A percentile compares a stretch with the other conserved stretches of the same genome.
Conservation (phyloP, 2,329 filamentous ascomycete species). For the Paramyrothecium sp. region DNA sequence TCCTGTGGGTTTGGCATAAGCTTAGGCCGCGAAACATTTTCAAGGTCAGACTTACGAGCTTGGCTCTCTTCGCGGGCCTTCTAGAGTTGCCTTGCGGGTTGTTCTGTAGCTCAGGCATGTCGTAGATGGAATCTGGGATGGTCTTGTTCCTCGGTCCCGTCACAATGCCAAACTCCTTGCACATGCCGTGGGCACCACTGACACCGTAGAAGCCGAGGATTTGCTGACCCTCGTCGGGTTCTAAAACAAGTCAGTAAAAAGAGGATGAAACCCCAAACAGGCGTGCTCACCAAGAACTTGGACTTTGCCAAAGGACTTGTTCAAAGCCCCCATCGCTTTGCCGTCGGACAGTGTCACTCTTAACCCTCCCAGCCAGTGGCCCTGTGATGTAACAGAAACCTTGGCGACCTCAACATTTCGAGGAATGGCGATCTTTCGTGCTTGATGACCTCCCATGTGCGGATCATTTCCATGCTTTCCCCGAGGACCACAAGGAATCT, state of each 20-base stretch:
- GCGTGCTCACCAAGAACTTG: slow-evolving; percentile 10
- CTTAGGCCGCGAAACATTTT: neutral
- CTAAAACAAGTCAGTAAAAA: slow-evolving; percentile 16
- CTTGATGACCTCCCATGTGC: slow-evolving; percentile 27
- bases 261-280: neutral
- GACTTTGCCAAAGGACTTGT: slow-evolving; percentile 2
- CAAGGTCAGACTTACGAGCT: neutral
- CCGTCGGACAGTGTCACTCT: slow-evolving; percentile 19
- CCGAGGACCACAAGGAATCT: slow-evolving; percentile 39
- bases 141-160: slow-evolving; percentile 37
- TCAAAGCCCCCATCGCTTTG: slow-evolving; percentile 16
- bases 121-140: slow-evolving; percentile 37
- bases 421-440: slow-evolving; percentile 19
- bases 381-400: slow-evolving; percentile 22
- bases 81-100: slow-evolving; percentile 3
- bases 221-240: slow-evolving; percentile 29
- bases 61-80: neutral
- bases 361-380: slow-evolving; percentile 13
- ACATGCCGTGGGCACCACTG: slow-evolving; percentile 23
- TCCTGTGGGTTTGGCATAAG: neutral
- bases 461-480: slow-evolving; percentile 8
- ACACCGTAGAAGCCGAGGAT: slow-evolving; percentile 46
- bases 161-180: slow-evolving; percentile 45
- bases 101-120: slow-evolving; percentile 40
- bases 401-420: slow-evolving; percentile 24